Base-by-base conservation (phyloP, 2,329 filamentous ascomycete species). In the Ceratocystis ficicola region DNA sequence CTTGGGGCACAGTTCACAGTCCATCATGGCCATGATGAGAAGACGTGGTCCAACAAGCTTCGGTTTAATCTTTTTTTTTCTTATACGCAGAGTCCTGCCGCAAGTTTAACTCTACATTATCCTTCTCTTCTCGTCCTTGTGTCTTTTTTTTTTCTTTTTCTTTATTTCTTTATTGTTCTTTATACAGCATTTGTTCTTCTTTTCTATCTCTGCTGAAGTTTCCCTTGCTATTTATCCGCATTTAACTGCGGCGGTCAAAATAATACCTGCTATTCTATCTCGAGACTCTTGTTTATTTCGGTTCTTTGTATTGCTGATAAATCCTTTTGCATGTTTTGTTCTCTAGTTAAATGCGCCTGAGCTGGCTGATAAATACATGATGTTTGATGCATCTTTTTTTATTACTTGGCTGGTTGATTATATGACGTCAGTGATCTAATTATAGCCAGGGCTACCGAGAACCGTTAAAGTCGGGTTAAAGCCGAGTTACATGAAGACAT, bases 211-310 rank as follows among this genome's bases (percentile, higher is more conserved):
- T 41, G 36, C 36, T 41, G 3, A 12, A 41, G 36, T 41, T 41
- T 12, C 15, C 10, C 36, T 15, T 61, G 59, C 17, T 12, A 25
- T 59, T 44, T 62, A 12, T 44, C 32, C 44, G 59, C 32, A 62
- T 22, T 62, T 62, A 10, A 41, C 15, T 62, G 59, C n/a, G 22
- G 17, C 22, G 17, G 30, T 22, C 20, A 44, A 44, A 44, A 62
- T 36, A 41, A 44, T 62, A 41, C 22, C 44, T 62, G 32, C n/a
- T 62, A 41, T 62, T 32, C 12, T 44, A 62, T 62, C 25, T 44
- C 6, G 32, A 22, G n/a, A 41, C 20, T 62, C 10, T 25, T 12
- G 32, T 62, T 44, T 62, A 20, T 22, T n/a, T 44, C 17, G 59
- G 2, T 10, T 44, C 10, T 36, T 62, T n/a, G 59, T 10, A 5